phyloP scores from a whole-genome alignment of 2,329 filamentous ascomycete species.

The Diaporthe nobilis region DNA sequence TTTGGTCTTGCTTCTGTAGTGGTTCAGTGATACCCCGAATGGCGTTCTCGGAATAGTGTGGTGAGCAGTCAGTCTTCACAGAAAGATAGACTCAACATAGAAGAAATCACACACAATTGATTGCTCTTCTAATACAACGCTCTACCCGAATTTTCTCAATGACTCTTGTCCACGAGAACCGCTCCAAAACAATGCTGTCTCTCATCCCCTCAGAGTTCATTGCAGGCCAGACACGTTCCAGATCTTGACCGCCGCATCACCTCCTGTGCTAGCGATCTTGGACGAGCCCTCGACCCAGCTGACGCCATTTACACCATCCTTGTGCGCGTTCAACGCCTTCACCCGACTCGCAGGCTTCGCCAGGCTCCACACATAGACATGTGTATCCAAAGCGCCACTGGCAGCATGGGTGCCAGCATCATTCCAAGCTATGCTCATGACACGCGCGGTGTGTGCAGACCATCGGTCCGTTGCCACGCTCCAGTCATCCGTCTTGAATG shows the following conservation, averaged over 20 bases:
- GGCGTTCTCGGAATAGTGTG: slow-evolving; percentile 17
- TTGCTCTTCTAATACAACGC: not conserved
- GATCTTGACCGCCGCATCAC: slow-evolving; percentile 91
- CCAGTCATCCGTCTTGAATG: slow-evolving; percentile 77
- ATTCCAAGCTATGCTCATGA: slow-evolving; percentile 80
- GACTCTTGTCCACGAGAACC: not conserved
- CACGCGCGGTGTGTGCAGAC: slow-evolving; percentile 72
- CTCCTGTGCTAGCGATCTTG: slow-evolving; percentile 84
- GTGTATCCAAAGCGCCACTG: slow-evolving; percentile 90
- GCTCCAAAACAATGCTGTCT: not conserved
- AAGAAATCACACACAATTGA: not conserved
- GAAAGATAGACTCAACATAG: not conserved
- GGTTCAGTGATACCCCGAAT: slow-evolving; percentile 25
- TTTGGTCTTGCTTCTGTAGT: not conserved
- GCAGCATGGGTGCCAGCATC: slow-evolving; percentile 81
- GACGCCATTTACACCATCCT: slow-evolving; percentile 93
- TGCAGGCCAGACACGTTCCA: slow-evolving; percentile 78
- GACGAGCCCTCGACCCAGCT: slow-evolving; percentile 76
- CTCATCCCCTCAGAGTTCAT: slow-evolving; percentile 46
- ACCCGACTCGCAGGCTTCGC: slow-evolving; percentile 86
- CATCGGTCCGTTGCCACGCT: slow-evolving; percentile 82
- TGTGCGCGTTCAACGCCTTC: slow-evolving; percentile 90
- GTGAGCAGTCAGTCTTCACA: not conserved
- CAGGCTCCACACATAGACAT: slow-evolving; percentile 93
- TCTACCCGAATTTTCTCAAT: not conserved